A percentile compares a stretch with the other conserved stretches of the same genome.
These are phyloP conservation scores for Leptomonas seymouri DNA, from an alignment of 208 protist species.

Conservation along the genomic window DNA sequence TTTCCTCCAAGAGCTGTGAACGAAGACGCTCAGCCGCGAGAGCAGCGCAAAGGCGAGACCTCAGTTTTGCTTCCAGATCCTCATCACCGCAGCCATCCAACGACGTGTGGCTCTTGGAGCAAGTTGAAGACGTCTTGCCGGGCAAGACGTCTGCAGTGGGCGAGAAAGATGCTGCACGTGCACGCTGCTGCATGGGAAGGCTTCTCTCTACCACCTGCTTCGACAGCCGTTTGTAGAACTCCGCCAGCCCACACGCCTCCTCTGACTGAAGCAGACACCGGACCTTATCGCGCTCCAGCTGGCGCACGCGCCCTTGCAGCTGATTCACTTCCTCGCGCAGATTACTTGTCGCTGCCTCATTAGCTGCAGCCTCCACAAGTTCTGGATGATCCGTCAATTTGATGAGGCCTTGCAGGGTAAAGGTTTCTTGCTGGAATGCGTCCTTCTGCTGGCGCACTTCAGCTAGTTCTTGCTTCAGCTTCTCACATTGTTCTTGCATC, in stretches of 20 bases:
- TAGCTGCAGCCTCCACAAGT: conserved; percentile 30
- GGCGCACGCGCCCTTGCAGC: conserved; percentile 33
- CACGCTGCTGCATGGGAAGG: neutral
- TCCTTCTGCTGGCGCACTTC: conserved; percentile 31
- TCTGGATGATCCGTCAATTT: conserved; percentile 45
- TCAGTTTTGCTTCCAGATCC: too few species aligned
- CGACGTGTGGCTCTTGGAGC: too few species aligned
- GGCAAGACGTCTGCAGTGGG: too few species aligned
- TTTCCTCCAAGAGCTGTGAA: neutral
- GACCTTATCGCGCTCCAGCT: conserved; percentile 33
- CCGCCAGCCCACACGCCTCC: conserved; percentile 48
- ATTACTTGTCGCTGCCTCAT: conserved; percentile 20
- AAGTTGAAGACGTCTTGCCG: too few species aligned
- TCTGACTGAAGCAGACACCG: conserved; percentile 43
- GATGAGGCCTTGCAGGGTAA: conserved; percentile 45
- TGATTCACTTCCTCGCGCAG: conserved; percentile 41
- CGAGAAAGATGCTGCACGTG: neutral
- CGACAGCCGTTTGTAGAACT: conserved; percentile 22
- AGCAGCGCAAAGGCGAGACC: neutral
- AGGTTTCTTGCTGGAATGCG: conserved; percentile 48
- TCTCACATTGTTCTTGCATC: conserved; percentile 27
- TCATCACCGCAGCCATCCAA: too few species aligned
- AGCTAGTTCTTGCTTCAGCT: conserved; percentile 43
- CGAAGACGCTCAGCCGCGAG: neutral
- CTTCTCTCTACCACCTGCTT: neutral